Base-by-base conservation (phyloP, 1,284 basidiomycete species). In the Fomitopsis schrenkii region DNA sequence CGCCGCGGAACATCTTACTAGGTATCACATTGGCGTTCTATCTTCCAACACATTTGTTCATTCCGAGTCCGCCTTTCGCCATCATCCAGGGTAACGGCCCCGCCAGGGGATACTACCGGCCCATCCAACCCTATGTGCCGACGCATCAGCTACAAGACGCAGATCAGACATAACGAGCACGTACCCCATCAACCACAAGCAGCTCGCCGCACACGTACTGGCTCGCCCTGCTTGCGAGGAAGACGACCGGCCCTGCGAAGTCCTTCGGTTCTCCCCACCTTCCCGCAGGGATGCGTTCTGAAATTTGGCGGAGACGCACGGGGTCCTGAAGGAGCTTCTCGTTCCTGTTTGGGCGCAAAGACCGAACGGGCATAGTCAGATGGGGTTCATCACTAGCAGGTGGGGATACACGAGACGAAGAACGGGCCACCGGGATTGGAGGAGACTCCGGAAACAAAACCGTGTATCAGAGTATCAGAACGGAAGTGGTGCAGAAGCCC, bases 201-300 rank as follows among this genome's bases (percentile, higher is more conserved):
- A 91, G 80, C 75, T 97, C 95, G 50, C 96, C 96, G 64, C 88
- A 94, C 19, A 98, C 86, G 71, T 97, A 98, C 74, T 94, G 87
- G 68, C 91, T 93, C 1, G 94, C 95, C 52, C 77, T 76, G 67
- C 91, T 93, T 5, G 95, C 92, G 40, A 98, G 86, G 77, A 94
- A 98, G n/a, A 97, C 86, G 58, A 93, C 76, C 0, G 94, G 91
- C 6, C 95, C 95, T 38, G 91, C 93, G 76, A 98, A 96, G 78
- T 98, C 95, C 48, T 79, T 79, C 1, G 95, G 94, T 36, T 83
- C 77, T 42, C 94, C 96, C 96, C 96, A 98, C 62, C 95, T 80
- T 19, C 88, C 90, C 7, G 92, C 90, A n/a, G 94, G 94, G 66
- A 96, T 97, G 60, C 95, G 86, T 72, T 97, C 95, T 61, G 92